Conservation (phyloP, 306 rosid species). For the Sophora flavescens region DNA sequence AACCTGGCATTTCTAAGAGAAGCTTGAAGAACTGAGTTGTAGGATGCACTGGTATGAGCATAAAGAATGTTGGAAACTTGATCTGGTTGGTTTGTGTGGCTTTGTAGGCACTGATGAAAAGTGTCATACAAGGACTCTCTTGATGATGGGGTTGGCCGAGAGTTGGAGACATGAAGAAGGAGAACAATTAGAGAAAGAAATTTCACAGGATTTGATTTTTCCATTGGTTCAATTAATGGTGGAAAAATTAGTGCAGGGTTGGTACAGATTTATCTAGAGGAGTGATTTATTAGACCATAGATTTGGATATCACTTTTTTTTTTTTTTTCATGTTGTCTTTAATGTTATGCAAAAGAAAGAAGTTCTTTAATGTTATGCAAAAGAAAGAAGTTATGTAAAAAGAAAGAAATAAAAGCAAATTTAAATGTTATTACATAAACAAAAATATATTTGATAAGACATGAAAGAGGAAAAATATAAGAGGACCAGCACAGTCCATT, state of each 20-base stretch:
- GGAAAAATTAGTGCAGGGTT: background rate
- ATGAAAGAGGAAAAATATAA: too few relatives aligned
- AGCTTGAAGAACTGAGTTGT: slow-evolving; percentile 44
- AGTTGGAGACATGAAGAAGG: slow-evolving; percentile 40
- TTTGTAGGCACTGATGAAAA: slow-evolving; percentile 54
- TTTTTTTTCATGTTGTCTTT: too few relatives aligned
- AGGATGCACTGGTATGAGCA: slow-evolving; percentile 50
- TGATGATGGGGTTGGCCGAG: slow-evolving; percentile 44
- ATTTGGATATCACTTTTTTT: too few relatives aligned
- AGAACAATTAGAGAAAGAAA: slow-evolving; percentile 36
- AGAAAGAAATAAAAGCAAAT: too few relatives aligned
- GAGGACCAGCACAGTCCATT: too few relatives aligned
- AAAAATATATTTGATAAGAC: too few relatives aligned
- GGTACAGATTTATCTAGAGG: background rate
- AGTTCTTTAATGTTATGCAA: too few relatives aligned
- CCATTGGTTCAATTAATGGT: slow-evolving; percentile 32
- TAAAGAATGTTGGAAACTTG: slow-evolving; percentile 49
- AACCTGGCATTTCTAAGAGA: slow-evolving; percentile 56
- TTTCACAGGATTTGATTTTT: background rate
- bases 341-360: too few relatives aligned
- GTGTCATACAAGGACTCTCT: slow-evolving; percentile 28
- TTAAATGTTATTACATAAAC: too few relatives aligned
- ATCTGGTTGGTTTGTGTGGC: slow-evolving; percentile 34
- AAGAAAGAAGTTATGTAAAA: too few relatives aligned
- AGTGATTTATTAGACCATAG: too few relatives aligned